Percentiles rank a stretch among this genome's conserved stretches.
phyloP scores from a whole-genome alignment of 179 eudicot species.

The Carnegiea gigantea region DNA sequence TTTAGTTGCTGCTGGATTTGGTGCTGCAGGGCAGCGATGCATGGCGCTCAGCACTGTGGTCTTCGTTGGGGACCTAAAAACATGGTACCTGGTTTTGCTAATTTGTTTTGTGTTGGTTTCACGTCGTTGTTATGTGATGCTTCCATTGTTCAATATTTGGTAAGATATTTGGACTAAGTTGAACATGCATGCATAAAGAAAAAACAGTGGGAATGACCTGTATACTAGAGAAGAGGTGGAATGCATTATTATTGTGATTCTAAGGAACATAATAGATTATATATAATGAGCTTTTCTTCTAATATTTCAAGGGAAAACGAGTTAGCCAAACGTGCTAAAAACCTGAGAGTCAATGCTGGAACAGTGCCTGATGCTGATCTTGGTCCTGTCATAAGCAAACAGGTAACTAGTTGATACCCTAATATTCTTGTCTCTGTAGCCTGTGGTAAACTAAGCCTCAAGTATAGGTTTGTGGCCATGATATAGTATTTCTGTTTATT shows the following conservation, averaged over 20 bases:
- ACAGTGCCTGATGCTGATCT: conserved; percentile 90
- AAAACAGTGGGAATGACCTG: neutral
- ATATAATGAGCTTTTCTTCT: neutral
- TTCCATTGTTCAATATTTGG: neutral
- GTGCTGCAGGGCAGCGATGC: conserved; percentile 99
- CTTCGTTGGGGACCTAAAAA: conserved; percentile 83
- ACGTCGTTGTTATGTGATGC: neutral
- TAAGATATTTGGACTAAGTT: neutral
- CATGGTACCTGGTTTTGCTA: conserved; percentile 52
- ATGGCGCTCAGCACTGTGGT: conserved; percentile 98
- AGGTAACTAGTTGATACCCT: conserved; percentile 41
- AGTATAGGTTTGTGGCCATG: neutral
- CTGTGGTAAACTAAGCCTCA: neutral
- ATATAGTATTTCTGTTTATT: neutral
- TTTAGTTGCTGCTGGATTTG: conserved; percentile 94
- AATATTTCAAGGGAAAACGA: conserved; percentile 68
- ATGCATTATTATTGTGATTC: neutral
- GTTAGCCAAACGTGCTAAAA: conserved; percentile 75
- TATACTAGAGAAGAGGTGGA: neutral
- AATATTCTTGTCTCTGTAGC: neutral
- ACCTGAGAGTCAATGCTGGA: conserved; percentile 86
- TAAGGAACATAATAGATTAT: neutral
- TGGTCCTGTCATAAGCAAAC: conserved; percentile 97
- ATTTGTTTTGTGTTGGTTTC: neutral
- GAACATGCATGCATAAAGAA: neutral